These are phyloP conservation scores for Pseudogymnoascus sp. DNA, from an alignment of 2,329 filamentous ascomycete genomes.

Conservation along the genomic window DNA sequence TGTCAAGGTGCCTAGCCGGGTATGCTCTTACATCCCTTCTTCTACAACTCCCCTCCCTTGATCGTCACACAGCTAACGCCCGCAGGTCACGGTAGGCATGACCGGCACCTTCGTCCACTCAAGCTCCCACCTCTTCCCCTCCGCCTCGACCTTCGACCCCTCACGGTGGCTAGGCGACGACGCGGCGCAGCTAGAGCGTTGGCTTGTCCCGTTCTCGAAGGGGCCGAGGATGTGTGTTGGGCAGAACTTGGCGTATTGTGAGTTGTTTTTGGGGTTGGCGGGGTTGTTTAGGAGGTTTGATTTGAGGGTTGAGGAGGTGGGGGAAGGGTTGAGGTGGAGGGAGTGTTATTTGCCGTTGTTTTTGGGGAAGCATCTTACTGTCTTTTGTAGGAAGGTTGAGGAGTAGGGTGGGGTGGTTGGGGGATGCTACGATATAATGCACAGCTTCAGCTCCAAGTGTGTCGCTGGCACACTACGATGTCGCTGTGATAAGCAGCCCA, in stretches of 20 bases:
- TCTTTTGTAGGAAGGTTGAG: conserved; percentile 13
- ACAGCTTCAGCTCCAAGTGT: too few relatives aligned
- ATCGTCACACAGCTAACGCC: neutral
- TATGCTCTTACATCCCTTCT: conserved; percentile 1
- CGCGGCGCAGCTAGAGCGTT: conserved; percentile 26
- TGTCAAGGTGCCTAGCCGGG: neutral
- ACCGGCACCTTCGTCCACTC: conserved; percentile 17
- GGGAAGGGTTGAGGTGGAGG: conserved; percentile 20
- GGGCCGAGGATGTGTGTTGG: conserved; percentile 34
- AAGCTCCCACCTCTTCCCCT: conserved; percentile 27
- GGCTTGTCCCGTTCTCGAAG: conserved; percentile 35
- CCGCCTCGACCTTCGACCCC: conserved; percentile 32
- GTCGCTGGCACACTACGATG: too few relatives aligned
- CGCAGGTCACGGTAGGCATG: conserved; percentile 22
- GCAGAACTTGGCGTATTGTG: conserved; percentile 27
- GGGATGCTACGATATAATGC: neutral
- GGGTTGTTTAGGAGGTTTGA: conserved; percentile 24
- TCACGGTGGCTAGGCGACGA: conserved; percentile 33
- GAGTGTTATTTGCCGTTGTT: conserved; percentile 18
- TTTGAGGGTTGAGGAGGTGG: conserved; percentile 18
- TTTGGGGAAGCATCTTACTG: conserved; percentile 14
- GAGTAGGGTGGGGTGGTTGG: neutral
- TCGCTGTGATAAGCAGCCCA: too few relatives aligned
- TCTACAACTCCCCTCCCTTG: neutral
- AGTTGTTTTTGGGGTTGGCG: conserved; percentile 27